Percentiles rank a stretch among this genome's conserved stretches.
Conservation (phyloP, 2,329 filamentous ascomycete species). For the Acrodontium crateriforme region DNA sequence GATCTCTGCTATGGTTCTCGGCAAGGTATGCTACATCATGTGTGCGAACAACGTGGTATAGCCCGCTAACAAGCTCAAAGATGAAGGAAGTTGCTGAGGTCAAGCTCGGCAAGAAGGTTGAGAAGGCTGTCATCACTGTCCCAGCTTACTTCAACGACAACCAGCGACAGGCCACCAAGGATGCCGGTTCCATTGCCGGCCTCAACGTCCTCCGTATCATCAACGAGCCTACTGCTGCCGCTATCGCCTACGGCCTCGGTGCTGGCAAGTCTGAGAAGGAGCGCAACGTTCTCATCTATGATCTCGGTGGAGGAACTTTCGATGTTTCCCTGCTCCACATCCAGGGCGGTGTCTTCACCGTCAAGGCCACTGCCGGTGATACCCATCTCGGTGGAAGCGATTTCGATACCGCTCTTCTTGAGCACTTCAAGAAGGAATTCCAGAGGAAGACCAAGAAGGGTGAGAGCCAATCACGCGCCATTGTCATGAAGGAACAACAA, state of each 20-base stretch:
- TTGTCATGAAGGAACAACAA: not conserved
- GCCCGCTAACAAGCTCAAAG: conserved; percentile 33
- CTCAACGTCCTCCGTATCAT: conserved; percentile 99
- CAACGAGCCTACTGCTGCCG: conserved; percentile 97
- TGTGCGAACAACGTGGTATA: not conserved
- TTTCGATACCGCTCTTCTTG: conserved; percentile 90
- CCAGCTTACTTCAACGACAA: conserved; percentile 99
- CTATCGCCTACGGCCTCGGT: conserved; percentile 87
- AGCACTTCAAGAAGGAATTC: conserved; percentile 97
- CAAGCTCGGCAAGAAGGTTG: conserved; percentile 97
- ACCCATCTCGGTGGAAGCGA: conserved; percentile 93
- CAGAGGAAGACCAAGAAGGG: conserved; percentile 59
- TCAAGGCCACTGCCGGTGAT: conserved; percentile 95
- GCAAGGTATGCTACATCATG: conserved; percentile 55
- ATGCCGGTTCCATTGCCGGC: conserved; percentile 92
- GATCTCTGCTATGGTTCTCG: conserved; percentile 96
- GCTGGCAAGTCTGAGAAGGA: conserved; percentile 62
- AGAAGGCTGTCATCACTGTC: conserved; percentile 98
- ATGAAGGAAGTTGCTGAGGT: conserved; percentile 99
- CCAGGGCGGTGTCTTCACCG: conserved; percentile 97
- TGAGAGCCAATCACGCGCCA: not conserved
- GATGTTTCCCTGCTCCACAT: conserved; percentile 99
- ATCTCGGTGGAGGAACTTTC: conserved; percentile 99
- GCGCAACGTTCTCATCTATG: conserved; percentile 98
- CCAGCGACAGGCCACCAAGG: conserved; percentile 98